These are phyloP conservation scores for Chlorella sp. DNA, from an alignment of 139 green algal genomes.

Conservation along the genomic window DNA sequence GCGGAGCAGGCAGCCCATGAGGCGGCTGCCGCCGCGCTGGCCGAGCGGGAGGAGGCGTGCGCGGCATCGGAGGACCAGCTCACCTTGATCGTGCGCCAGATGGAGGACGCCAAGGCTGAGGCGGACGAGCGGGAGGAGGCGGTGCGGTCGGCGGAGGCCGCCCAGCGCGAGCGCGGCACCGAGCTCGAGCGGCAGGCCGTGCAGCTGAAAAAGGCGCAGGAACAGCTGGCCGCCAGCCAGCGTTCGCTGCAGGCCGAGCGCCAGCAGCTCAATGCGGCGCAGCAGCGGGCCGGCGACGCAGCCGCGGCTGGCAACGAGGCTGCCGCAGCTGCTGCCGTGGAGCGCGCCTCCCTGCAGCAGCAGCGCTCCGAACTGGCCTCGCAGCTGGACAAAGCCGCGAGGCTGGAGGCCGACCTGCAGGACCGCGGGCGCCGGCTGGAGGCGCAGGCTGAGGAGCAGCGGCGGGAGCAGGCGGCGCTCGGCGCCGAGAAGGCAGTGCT, in stretches of 20 bases:
- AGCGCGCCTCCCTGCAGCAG: conserved; percentile 12
- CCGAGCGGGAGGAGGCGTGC: neutral
- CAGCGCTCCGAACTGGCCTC: conserved; percentile 24
- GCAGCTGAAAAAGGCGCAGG: conserved; percentile 8
- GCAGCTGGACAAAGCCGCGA: conserved; percentile 15
- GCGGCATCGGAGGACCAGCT: conserved; percentile 13
- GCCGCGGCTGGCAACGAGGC: conserved; percentile 6
- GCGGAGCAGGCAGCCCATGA: neutral
- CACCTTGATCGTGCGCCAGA: neutral
- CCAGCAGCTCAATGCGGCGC: neutral
- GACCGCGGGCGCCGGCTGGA: conserved; percentile 22
- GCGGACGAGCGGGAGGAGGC: neutral
- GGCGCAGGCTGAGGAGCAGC: conserved; percentile 19
- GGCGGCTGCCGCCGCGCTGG: neutral
- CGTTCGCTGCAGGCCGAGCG: conserved; percentile 4
- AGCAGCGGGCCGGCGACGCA: conserved; percentile 7
- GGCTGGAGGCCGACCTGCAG: conserved; percentile 3
- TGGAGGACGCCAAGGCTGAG: conserved; percentile 2
- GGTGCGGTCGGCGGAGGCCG: neutral
- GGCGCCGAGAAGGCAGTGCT: conserved; percentile 15
- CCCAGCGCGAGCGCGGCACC: neutral
- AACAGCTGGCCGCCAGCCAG: conserved; percentile 4
- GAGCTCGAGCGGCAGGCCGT: too few species aligned
- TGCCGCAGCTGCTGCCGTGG: conserved; percentile 4
- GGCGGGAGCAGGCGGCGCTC: conserved; percentile 1